phyloP scores from a whole-genome alignment of 495 filamentous ascomycete species.

The Astrothelium subdiscretum region DNA sequence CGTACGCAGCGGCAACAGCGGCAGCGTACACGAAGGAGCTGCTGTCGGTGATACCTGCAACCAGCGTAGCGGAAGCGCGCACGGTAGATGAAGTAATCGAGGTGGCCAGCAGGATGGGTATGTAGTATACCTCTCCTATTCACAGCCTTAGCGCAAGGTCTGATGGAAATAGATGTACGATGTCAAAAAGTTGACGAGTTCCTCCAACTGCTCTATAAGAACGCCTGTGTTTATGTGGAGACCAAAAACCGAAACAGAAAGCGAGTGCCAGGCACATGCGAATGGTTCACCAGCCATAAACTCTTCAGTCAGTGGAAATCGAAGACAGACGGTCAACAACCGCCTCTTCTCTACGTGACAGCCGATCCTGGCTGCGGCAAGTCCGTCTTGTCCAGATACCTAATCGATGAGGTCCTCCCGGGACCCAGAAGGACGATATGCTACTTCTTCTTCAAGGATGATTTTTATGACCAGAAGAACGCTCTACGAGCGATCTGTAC shows the following conservation, averaged over 20 bases:
- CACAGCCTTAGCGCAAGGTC: too few relatives aligned
- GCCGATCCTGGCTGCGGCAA: constrained; percentile 47
- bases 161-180: too few relatives aligned
- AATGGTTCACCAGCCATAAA: constrained; percentile 1
- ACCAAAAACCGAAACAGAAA: constrained; percentile 3
- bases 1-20: too few relatives aligned
- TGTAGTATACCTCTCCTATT: too few relatives aligned
- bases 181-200: background rate
- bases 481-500: constrained; percentile 30
- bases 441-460: constrained; percentile 52
- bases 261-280: constrained; percentile 1
- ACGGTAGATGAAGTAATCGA: too few relatives aligned
- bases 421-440: constrained; percentile 23
- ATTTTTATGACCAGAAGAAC: constrained; percentile 34
- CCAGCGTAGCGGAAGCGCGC: too few relatives aligned
- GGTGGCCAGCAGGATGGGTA: too few relatives aligned
- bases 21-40: too few relatives aligned
- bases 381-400: constrained; percentile 37
- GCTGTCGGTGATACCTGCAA: too few relatives aligned
- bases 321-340: background rate
- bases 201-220: background rate
- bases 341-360: constrained; percentile 39
- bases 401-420: constrained; percentile 26
- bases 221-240: background rate
- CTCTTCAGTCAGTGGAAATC: background rate